A percentile compares a stretch with the other conserved stretches of the same genome.
Conservation (phyloP, 2,329 filamentous ascomycete genomes). For the Trichoderma atrobrunneum region DNA sequence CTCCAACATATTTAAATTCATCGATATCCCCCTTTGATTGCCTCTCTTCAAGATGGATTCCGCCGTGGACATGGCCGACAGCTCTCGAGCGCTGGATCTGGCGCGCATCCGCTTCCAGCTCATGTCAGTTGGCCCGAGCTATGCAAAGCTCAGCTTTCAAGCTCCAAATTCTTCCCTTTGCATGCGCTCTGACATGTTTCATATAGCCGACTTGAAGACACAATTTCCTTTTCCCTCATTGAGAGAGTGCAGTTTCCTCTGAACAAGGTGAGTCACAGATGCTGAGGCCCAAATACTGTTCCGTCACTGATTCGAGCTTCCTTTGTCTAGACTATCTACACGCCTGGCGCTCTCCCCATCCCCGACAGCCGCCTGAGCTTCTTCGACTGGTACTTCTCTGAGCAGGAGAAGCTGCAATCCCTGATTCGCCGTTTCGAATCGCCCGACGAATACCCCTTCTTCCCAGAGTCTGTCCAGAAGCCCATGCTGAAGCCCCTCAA, state of each 20-base stretch:
- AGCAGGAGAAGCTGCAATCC: conserved; percentile 89
- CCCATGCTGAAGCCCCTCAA: conserved; percentile 84
- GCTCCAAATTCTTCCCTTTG: background rate
- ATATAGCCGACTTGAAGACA: conserved; percentile 87
- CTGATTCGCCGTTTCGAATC: conserved; percentile 92
- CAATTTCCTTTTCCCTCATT: conserved; percentile 94
- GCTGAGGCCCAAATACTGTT: background rate
- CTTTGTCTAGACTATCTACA: conserved; percentile 68
- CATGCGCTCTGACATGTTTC: conserved; percentile 18
- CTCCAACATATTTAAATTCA: background rate
- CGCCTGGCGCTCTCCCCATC: conserved; percentile 73
- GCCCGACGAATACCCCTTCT: conserved; percentile 97
- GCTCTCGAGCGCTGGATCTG: conserved; percentile 81
- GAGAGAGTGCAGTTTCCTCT: conserved; percentile 97
- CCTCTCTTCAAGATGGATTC: conserved; percentile 66
- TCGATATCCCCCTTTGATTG: background rate
- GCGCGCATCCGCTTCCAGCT: conserved; percentile 90
- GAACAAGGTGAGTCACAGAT: conserved; percentile 51
- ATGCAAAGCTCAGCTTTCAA: background rate
- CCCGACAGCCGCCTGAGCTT: conserved; percentile 73
- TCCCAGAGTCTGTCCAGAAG: conserved; percentile 72
- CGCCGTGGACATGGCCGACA: conserved; percentile 82
- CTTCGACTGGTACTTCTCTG: conserved; percentile 88
- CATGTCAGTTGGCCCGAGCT: conserved; percentile 59
- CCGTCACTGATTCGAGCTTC: conserved; percentile 1